Evolutionary conservation across 495 filamentous ascomycete species (phyloP).

Genomic region (Choiromyces venosus): DNA sequence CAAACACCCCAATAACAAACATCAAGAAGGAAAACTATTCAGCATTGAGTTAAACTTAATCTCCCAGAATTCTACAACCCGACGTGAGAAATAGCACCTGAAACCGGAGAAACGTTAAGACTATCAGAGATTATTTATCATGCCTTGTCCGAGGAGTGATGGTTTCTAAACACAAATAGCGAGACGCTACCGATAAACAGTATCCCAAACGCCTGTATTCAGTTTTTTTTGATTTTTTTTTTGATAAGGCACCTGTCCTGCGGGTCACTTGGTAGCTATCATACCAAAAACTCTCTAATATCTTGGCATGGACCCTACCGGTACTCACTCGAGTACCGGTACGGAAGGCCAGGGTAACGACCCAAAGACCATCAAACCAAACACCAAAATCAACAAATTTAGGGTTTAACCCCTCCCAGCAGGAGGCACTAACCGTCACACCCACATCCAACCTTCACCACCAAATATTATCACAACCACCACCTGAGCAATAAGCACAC

Average conservation of each 20-base stretch:
- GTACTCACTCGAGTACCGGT: no score
- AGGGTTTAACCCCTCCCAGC: not conserved
- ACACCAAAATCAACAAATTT: not conserved
- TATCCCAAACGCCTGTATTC: not conserved
- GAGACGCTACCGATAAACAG: not conserved
- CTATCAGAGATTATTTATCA: not conserved
- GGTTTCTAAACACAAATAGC: no score
- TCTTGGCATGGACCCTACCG: not conserved
- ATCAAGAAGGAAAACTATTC: no score
- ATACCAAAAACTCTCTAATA: not conserved
- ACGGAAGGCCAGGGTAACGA: no score
- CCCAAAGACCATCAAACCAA: not conserved
- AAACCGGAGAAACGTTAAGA: not conserved
- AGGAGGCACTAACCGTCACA: not conserved
- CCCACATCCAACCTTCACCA: not conserved
- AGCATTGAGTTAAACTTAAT: no score
- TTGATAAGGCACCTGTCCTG: no score
- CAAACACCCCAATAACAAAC: no score
- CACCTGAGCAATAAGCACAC: not conserved
- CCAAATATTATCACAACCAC: not conserved
- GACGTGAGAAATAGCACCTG: no score
- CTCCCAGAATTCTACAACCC: no score
- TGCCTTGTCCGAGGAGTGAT: no score
- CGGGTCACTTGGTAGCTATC: not conserved
- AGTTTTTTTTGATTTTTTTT: no score